Conservation (phyloP, 805 yeast species). For the Suhomyces sp. region DNA sequence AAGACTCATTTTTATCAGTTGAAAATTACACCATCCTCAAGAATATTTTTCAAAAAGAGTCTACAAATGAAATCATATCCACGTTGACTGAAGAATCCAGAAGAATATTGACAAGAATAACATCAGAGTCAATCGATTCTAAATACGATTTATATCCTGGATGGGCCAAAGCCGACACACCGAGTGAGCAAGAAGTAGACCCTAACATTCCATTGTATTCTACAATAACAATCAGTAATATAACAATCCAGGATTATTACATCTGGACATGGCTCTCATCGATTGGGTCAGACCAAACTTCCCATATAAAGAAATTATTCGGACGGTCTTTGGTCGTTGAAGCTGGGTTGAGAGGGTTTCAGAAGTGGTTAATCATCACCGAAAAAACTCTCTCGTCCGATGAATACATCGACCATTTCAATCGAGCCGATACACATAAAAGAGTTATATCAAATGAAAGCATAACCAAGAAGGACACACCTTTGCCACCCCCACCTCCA, state of each 20-base stretch:
- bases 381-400: constrained; percentile 54
- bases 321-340: constrained; percentile 83
- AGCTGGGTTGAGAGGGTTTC: constrained; percentile 74
- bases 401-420: constrained; percentile 30
- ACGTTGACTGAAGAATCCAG: constrained; percentile 74
- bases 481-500: constrained; percentile 14
- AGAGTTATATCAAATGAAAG: constrained; percentile 8
- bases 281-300: constrained; percentile 70
- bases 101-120: constrained; percentile 47
- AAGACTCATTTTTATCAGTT: constrained; percentile 65
- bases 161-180: constrained; percentile 20
- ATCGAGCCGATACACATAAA: constrained; percentile 1
- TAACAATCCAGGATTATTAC: constrained; percentile 80
- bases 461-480: constrained; percentile 16
- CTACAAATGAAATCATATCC: constrained; percentile 51
- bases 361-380: constrained; percentile 75
- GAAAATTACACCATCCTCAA: constrained; percentile 78
- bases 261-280: constrained; percentile 91
- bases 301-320: constrained; percentile 61
- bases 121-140: constrained; percentile 36
- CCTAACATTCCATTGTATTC: constrained; percentile 39
- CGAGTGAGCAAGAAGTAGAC: constrained; percentile 17
- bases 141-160: constrained; percentile 42
- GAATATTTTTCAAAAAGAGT: constrained; percentile 62
- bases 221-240: constrained; percentile 48